A percentile compares a stretch with the other conserved stretches of the same genome.
phyloP scores from a whole-genome alignment of 2,329 filamentous ascomycete genomes.

The Hortaea werneckii region DNA sequence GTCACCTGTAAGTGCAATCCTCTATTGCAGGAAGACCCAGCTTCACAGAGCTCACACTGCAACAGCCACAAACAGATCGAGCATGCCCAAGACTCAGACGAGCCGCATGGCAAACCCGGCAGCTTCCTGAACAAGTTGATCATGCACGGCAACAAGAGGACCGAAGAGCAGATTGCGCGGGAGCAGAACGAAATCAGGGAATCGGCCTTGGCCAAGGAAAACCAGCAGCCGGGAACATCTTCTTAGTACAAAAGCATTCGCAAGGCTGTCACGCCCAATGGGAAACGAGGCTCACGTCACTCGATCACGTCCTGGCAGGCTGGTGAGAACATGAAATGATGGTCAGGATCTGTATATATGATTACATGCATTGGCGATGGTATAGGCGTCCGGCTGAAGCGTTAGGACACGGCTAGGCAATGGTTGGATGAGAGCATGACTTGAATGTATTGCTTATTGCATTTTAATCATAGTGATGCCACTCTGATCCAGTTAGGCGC shows the following conservation, averaged over 20 bases:
- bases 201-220: constrained; percentile 1
- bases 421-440: too few relatives aligned
- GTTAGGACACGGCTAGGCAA: too few relatives aligned
- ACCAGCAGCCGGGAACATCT: constrained; percentile 1
- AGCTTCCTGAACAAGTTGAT: constrained; percentile 29
- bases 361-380: background rate
- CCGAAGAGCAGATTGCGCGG: constrained; percentile 24
- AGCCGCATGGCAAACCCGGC: constrained; percentile 23
- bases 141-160: constrained; percentile 31
- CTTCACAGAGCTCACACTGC: background rate
- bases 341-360: background rate
- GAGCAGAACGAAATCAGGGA: constrained; percentile 6
- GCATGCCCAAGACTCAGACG: constrained; percentile 21
- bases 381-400: background rate
- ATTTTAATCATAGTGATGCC: too few relatives aligned
- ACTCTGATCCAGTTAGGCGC: too few relatives aligned
- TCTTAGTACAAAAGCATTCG: background rate
- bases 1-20: constrained; percentile 11
- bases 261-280: background rate
- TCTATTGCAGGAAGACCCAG: background rate
- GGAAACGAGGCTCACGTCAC: background rate
- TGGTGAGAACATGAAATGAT: too few relatives aligned
- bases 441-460: too few relatives aligned
- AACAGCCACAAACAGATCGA: constrained; percentile 22
- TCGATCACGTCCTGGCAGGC: background rate